Conservation (phyloP, 1,139 yeast species). For the Candida tunisiensis region DNA sequence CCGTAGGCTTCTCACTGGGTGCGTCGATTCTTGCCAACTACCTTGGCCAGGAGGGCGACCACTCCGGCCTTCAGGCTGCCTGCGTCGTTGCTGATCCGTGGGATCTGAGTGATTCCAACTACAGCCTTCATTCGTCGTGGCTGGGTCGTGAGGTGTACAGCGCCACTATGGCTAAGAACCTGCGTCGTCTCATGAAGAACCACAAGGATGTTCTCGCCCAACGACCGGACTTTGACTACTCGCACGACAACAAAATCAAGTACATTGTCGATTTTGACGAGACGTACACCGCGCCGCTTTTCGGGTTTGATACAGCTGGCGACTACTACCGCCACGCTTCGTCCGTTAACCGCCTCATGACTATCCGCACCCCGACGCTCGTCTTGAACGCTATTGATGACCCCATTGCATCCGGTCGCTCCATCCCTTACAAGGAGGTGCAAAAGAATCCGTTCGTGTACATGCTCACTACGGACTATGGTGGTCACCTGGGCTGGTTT, state of each 20-base stretch:
- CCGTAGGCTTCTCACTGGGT: conserved; percentile 82
- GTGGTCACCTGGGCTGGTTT: conserved; percentile 75
- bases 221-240: conserved; percentile 19
- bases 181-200: conserved; percentile 42
- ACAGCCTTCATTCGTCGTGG: conserved; percentile 32
- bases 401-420: conserved; percentile 54
- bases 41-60: conserved; percentile 42
- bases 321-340: conserved; percentile 64
- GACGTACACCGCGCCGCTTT: conserved; percentile 49
- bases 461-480: conserved; percentile 52
- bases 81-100: conserved; percentile 64
- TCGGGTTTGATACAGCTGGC: conserved; percentile 52
- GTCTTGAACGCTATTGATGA: conserved; percentile 65
- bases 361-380: conserved; percentile 50
- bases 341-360: conserved; percentile 37
- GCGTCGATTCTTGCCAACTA: conserved; percentile 66
- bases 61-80: conserved; percentile 43
- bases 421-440: conserved; percentile 49
- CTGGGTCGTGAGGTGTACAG: conserved; percentile 48
- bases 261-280: conserved; percentile 50
- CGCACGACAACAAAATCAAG: conserved; percentile 17
- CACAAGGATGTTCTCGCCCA: conserved; percentile 38
- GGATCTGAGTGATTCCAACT: conserved; percentile 52
- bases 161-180: conserved; percentile 48
- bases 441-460: conserved; percentile 50